Evolutionary conservation across 164 flowering plant genomes (phyloP).

Genomic region (Sedum album): DNA sequence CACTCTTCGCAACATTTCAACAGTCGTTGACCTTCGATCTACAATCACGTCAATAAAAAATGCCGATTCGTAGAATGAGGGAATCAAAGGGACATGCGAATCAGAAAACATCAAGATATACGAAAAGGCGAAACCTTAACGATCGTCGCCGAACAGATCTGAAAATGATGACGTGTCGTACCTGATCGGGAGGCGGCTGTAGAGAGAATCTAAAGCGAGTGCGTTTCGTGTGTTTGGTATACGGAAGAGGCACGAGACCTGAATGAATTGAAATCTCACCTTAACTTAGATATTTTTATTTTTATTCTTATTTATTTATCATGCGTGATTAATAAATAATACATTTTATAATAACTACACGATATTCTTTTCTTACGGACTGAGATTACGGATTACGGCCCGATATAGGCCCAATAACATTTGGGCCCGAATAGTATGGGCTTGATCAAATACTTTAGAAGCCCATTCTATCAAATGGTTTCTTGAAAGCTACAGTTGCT

Average conservation of each 20-base stretch:
- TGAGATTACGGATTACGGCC: too few relatives aligned
- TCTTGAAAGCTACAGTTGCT: neutral
- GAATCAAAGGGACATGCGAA: neutral
- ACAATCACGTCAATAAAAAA: neutral
- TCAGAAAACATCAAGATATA: neutral
- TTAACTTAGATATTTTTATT: neutral
- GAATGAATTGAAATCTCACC: neutral
- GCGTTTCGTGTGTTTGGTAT: neutral
- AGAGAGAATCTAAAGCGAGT: neutral
- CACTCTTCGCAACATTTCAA: neutral
- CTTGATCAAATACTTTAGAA: too few relatives aligned
- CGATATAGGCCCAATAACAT: too few relatives aligned
- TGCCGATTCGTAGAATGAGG: neutral
- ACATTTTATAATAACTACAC: too few relatives aligned
- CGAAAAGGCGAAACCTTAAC: neutral
- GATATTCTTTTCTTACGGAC: too few relatives aligned
- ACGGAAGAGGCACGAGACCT: neutral
- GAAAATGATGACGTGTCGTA: neutral
- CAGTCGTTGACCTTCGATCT: neutral
- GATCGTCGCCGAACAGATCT: neutral
- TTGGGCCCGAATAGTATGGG: too few relatives aligned
- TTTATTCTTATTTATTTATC: too few relatives aligned
- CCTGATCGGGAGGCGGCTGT: neutral
- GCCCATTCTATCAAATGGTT: too few relatives aligned
- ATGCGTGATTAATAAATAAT: too few relatives aligned